Base-by-base conservation (phyloP, 2,329 filamentous ascomycete species). In the Penicillium sp. region DNA sequence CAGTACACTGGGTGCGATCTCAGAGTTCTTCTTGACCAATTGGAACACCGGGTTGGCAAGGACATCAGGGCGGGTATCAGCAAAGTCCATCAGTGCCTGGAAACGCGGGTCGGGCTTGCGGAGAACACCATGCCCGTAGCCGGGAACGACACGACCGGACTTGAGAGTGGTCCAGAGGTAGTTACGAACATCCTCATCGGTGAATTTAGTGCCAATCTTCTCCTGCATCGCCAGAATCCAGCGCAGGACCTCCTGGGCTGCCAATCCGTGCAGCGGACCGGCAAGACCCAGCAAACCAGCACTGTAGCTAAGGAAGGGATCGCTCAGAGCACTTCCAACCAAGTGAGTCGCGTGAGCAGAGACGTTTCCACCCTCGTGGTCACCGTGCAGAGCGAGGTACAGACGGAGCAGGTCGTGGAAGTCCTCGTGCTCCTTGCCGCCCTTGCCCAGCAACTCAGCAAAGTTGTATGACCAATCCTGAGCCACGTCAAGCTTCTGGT, bases 401-500 rank as follows among this genome's bases (percentile, higher is more conserved):
- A 99, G 81, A 67, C 95, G 87, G 61, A 99, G 84, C 21, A 99
- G 84, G 71, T 99, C 95, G 74, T 98, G 93, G 84, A 99, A 73
- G 60, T 77, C 68, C 57, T 70, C 52, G 68, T 98, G 89, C 77
- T 96, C 83, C 76, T 89, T 86, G 65, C 92, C 91, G 50, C 88
- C 86, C 81, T 96, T 96, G 71, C 93, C 93, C 53, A 98, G 85
- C 87, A 98, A 92, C 64, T 92, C 90, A 46, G 95, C 95, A 71
- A 97, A 99, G 84, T 99, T 99, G 83, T 97, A 96, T 0, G 93
- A 89, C 95, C 95, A 99, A 78, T 99, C 95, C 79, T 97, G 91
- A 66, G 89, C 84, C 56, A 86, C 77, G 69, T 99, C 93, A 49
- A 96, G 71, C 81, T 74, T 90, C 81, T 67, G 88, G 85, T 9